Evolutionary conservation across 768 basidiomycete species (phyloP).

Genomic region (Auricularia sp.): DNA sequence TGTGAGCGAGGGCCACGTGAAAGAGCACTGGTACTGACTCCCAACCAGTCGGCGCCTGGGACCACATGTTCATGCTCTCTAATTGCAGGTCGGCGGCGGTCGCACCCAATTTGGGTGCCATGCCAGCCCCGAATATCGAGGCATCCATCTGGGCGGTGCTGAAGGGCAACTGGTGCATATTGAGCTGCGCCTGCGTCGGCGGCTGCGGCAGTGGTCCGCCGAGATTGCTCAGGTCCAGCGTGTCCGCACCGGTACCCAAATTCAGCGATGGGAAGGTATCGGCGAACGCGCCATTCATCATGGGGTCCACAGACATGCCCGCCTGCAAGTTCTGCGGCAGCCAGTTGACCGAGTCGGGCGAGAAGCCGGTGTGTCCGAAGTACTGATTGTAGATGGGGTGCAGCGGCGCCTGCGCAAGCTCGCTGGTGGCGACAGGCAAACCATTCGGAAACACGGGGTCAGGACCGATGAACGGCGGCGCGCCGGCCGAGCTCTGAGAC

Average conservation of each 20-base stretch:
- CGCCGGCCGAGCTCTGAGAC: not conserved
- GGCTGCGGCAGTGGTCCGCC: no score
- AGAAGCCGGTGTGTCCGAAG: not conserved
- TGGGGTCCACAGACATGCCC: not conserved
- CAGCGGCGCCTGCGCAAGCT: not conserved
- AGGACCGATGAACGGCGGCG: not conserved
- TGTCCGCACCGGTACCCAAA: not conserved
- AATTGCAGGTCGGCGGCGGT: not conserved
- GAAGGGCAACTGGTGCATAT: not conserved
- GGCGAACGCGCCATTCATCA: no score
- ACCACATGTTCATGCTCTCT: conserved; percentile 1
- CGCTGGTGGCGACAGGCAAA: not conserved
- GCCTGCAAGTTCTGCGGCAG: not conserved
- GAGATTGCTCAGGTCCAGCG: not conserved
- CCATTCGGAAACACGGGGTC: not conserved
- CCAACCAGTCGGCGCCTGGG: not conserved
- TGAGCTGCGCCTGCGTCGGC: not conserved
- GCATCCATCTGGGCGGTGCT: not conserved
- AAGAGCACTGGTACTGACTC: not conserved
- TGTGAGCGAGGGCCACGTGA: not conserved
- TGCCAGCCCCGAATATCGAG: not conserved
- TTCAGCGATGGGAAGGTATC: no score
- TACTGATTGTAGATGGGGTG: conserved; percentile 1
- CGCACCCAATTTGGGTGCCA: not conserved
- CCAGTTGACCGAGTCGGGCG: not conserved